Evolutionary conservation across 2,329 filamentous ascomycete genomes (phyloP).

Genomic region (Magnaporthales sp.): DNA sequence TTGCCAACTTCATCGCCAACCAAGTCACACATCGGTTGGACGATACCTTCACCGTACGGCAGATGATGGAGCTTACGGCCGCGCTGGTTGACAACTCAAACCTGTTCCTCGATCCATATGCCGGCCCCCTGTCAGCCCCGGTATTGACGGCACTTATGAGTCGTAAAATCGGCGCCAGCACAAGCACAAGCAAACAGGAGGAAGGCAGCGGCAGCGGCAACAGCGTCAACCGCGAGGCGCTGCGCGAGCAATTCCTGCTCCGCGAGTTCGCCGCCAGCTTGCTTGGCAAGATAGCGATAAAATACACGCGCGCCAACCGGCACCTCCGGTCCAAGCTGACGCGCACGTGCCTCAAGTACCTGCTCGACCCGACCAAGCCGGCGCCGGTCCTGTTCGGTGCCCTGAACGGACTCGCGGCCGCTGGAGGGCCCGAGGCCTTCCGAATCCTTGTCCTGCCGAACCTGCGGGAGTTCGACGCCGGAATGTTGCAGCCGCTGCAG

Average conservation of each 20-base stretch:
- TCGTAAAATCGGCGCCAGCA: conserved; percentile 60
- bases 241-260: conserved; percentile 64
- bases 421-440: conserved; percentile 58
- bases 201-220: conserved; percentile 20
- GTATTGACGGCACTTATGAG: conserved; percentile 87
- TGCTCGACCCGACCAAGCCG: conserved; percentile 78
- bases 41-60: conserved; percentile 77
- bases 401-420: conserved; percentile 67
- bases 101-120: conserved; percentile 61
- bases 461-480: conserved; percentile 43
- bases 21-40: conserved; percentile 92
- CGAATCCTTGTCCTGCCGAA: conserved; percentile 48
- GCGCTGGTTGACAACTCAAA: conserved; percentile 78
- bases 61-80: conserved; percentile 85
- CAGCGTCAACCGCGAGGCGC: conserved; percentile 36
- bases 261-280: conserved; percentile 79
- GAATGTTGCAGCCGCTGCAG: conserved; percentile 45
- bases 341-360: conserved; percentile 85
- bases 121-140: conserved; percentile 64
- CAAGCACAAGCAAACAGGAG: not conserved
- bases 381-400: conserved; percentile 84
- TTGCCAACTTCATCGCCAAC: conserved; percentile 90
- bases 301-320: conserved; percentile 73
- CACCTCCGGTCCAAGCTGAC: conserved; percentile 82
- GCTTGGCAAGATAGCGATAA: conserved; percentile 67